Evolutionary conservation across 805 yeast species (phyloP), one percentile per base, ranked within the genome.

Genomic region (Wickerhamomyces bisporus): DNA sequence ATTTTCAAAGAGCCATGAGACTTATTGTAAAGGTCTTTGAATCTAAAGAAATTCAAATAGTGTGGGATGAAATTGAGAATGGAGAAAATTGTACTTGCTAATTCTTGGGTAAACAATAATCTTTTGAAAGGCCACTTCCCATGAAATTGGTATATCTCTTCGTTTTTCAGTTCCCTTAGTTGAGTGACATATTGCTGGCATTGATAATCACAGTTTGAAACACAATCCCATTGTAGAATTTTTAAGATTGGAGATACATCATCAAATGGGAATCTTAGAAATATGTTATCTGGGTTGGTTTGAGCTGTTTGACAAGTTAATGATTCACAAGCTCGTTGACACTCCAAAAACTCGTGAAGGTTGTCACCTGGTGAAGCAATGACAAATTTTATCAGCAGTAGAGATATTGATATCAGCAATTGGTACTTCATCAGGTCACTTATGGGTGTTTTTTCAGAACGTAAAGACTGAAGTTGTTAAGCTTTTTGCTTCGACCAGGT

Each of bases 41-140:
- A 46, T 44, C 63, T 59, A 27, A 47, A 49, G 39, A 64, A 65
- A 6, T 77, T 79, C 35, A 60, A 47, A 50, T 60, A 75, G 54
- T 86, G 91, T 3, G 91, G 86, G 12, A 78, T 40, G 43, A 79
- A 73, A 52, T 84, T 84, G 17, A 75, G 69, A 5, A 84, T 50
- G n/a, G 95, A 84, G 58, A 93, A 91, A 2, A 87, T 16, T 1
- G 84, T 79, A 12, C 94, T 81, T 18, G 81, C 85, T 0, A 87
- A 64, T 57, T 93, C 98, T 59, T 93, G 98, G 11, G 83, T 65
- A 0, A 95, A 95, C n/a, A 71, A 61, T 0, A 84, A 54, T 35
- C 98, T 70, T 14, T 67, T 44, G 53, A 93, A 93, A 3, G 98
- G 98, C 98, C 98, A 93, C 64, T 93, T 93, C 0, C 98, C 98